Percentiles rank a stretch among this genome's conserved stretches.
phyloP scores from a whole-genome alignment of 2,329 filamentous ascomycete species.

The Cladosporium sp. region DNA sequence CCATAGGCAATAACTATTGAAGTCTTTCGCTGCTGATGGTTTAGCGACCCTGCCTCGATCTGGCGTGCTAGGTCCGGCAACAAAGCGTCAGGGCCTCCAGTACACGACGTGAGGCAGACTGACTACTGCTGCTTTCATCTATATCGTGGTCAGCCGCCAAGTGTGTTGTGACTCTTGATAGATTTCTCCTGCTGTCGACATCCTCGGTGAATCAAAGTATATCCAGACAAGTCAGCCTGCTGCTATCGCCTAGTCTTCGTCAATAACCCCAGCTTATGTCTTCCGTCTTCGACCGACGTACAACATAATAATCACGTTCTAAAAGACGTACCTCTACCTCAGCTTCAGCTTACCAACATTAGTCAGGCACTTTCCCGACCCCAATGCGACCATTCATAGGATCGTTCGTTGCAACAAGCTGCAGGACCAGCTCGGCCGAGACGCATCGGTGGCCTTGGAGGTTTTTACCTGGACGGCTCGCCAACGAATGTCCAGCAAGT shows the following conservation, averaged over 20 bases:
- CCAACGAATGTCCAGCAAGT: too few relatives aligned
- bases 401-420: too few relatives aligned
- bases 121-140: constrained; percentile 47
- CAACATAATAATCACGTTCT: neutral
- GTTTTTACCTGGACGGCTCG: too few relatives aligned
- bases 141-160: constrained; percentile 3
- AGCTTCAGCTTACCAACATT: neutral
- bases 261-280: too few relatives aligned
- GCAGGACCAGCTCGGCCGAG: too few relatives aligned
- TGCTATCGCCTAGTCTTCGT: too few relatives aligned
- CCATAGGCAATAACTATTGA: constrained; percentile 45
- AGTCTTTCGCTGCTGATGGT: constrained; percentile 40
- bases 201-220: neutral
- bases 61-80: constrained; percentile 37
- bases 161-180: too few relatives aligned
- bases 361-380: neutral
- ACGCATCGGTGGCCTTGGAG: too few relatives aligned
- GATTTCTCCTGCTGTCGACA: neutral
- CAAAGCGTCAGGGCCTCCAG: constrained; percentile 36
- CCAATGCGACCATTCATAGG: too few relatives aligned
- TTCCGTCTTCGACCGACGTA: too few relatives aligned
- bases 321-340: neutral
- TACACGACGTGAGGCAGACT: constrained; percentile 40
- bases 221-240: too few relatives aligned
- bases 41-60: constrained; percentile 38